phyloP scores from a whole-genome alignment of 768 basidiomycete genomes.

The Postia placenta region DNA sequence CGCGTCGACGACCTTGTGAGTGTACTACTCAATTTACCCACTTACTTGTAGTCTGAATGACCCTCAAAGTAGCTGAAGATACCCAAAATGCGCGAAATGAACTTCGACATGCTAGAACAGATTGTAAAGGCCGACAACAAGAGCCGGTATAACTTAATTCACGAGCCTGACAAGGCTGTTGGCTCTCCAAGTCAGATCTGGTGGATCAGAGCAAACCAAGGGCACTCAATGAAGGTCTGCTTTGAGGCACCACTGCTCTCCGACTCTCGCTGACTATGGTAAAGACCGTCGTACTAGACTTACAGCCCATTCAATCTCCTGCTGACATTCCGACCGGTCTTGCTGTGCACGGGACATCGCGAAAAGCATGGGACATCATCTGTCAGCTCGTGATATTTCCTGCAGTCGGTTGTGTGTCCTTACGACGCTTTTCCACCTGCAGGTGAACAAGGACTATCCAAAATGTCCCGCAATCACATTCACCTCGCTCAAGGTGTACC shows the following conservation, averaged over 20 bases:
- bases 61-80: constrained; percentile 50
- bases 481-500: constrained; percentile 82
- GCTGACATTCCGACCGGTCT: constrained; percentile 61
- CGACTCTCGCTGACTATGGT: not conserved
- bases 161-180: constrained; percentile 38
- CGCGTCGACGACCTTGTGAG: constrained; percentile 78
- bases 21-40: constrained; percentile 9
- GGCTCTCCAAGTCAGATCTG: constrained; percentile 38
- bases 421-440: not conserved
- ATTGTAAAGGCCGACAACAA: constrained; percentile 68
- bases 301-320: constrained; percentile 49
- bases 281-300: constrained; percentile 64
- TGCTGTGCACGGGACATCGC: constrained; percentile 80
- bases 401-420: not conserved
- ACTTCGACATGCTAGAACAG: constrained; percentile 45
- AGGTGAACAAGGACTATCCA: constrained; percentile 72
- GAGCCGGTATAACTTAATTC: constrained; percentile 52
- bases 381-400: constrained; percentile 39
- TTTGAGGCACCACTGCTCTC: no score
- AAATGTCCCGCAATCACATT: constrained; percentile 87
- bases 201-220: constrained; percentile 91
- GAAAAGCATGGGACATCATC: constrained; percentile 64
- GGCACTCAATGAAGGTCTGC: constrained; percentile 75
- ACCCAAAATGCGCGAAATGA: constrained; percentile 59
- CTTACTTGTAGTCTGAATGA: constrained; percentile 5